Evolutionary conservation across 306 rosid genomes (phyloP).

Genomic region (Castanopsis chinensis): DNA sequence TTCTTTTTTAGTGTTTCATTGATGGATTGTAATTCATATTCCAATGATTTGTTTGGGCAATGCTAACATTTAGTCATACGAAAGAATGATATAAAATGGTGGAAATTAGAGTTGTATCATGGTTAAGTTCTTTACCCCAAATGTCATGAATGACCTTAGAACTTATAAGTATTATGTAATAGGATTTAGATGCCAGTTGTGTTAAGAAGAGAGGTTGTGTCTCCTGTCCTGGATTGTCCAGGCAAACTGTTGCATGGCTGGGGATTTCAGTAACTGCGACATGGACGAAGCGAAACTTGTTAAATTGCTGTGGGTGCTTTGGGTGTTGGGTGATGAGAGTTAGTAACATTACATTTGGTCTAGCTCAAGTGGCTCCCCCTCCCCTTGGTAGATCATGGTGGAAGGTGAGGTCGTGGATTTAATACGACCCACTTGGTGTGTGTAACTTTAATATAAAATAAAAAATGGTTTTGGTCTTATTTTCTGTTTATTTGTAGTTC

Average conservation of each 20-base stretch:
- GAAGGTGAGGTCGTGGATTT: too few relatives aligned
- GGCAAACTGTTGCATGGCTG: too few relatives aligned
- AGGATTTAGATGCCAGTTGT: neutral
- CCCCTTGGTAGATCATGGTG: too few relatives aligned
- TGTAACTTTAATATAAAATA: too few relatives aligned
- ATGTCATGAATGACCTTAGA: neutral
- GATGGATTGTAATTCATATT: neutral
- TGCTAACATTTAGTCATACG: neutral
- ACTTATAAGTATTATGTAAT: neutral
- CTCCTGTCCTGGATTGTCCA: too few relatives aligned
- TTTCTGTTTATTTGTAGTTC: too few relatives aligned
- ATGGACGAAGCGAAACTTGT: neutral
- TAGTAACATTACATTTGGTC: too few relatives aligned
- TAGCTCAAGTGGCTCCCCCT: too few relatives aligned
- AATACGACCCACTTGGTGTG: too few relatives aligned
- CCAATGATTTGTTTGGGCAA: neutral
- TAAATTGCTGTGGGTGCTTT: neutral
- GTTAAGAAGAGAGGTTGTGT: neutral
- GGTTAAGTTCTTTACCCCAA: neutral
- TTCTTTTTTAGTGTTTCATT: neutral
- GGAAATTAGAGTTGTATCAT: neutral
- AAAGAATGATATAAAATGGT: neutral
- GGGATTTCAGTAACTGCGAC: neutral
- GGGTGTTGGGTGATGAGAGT: too few relatives aligned
- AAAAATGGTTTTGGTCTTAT: too few relatives aligned